These are phyloP conservation scores for Fusarium solani-melongenae DNA, from an alignment of 2,329 filamentous ascomycete genomes.

Conservation along the genomic window DNA sequence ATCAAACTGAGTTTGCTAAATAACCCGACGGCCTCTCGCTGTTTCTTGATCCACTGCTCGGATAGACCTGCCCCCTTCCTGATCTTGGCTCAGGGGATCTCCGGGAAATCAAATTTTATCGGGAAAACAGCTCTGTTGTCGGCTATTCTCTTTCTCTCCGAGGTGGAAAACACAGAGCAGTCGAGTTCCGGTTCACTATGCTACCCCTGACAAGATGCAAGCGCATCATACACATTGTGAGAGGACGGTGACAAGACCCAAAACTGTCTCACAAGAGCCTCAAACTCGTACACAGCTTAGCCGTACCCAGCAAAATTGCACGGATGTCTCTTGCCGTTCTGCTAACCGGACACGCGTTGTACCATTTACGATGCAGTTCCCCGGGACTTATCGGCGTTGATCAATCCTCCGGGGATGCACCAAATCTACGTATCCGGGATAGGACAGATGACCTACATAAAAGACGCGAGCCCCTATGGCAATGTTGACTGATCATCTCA, in stretches of 20 bases:
- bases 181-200: background rate
- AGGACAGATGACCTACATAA: slow-evolving; percentile 3
- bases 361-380: slow-evolving; percentile 29
- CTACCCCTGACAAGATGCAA: background rate
- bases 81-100: background rate
- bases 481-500: background rate
- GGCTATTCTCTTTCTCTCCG: background rate
- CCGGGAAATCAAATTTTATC: background rate
- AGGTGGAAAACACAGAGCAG: background rate
- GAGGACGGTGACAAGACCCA: slow-evolving; percentile 3
- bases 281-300: slow-evolving; percentile 4
- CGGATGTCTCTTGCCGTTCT: slow-evolving; percentile 20
- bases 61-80: background rate
- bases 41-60: background rate
- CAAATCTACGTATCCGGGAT: background rate
- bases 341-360: slow-evolving; percentile 18
- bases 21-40: slow-evolving; percentile 4
- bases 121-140: background rate
- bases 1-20: slow-evolving; percentile 11
- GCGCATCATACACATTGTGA: background rate
- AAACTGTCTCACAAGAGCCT: slow-evolving; percentile 9
- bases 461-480: background rate
- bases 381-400: slow-evolving; percentile 30
- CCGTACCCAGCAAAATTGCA: slow-evolving; percentile 11
- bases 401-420: slow-evolving; percentile 40